Evolutionary conservation across 2,329 filamentous ascomycete genomes (phyloP), one percentile per base, ranked within the genome.

Genomic region (Penicillium thymicola): DNA sequence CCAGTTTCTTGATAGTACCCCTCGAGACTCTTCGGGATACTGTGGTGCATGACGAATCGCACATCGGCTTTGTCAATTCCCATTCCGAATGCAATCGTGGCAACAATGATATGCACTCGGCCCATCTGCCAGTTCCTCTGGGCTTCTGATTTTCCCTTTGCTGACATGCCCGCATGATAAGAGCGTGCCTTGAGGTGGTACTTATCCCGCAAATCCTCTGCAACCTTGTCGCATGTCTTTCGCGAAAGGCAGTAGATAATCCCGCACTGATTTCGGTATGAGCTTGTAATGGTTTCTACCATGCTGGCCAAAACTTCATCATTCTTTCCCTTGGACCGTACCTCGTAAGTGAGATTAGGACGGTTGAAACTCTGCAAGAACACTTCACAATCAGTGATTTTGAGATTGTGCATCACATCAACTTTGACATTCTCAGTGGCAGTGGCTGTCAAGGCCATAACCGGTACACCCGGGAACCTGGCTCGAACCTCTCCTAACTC

Each of bases 1-100:
- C 94, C 94, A 43, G 94, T 99, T 73, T 99, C 94, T 71, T 99
- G 94, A 69, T 99, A 99, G 73, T 99, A 99, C 0, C 94, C 94
- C 75, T 99, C 94, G 52, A 99, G 78, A 66, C 91, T 97, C 75
- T 99, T 97, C 1, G 94, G 94, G 6, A 99, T 81, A 42, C 87
- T 89, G 67, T 96, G 88, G 70, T 99, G 95, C 40, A 99, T 90
- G 34, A 99, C 94, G 71, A 96, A 99, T 28, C 94, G 89, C 46
- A 99, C 94, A 71, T 99, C 89, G 0, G 92, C 85, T 73, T 99
- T 99, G 78, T 99, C 94, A 63, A 99, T 99, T n/a, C 94, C 94
- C 94, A 99, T 99, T 7, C 94, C 94, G 70, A 99, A 99, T 25
- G 94, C 94, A 72, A 99, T 97, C 0, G 94, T 99, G 21, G 94